Base-by-base conservation (phyloP, 23 red algal genomes). In the Agarophyton chilense region DNA sequence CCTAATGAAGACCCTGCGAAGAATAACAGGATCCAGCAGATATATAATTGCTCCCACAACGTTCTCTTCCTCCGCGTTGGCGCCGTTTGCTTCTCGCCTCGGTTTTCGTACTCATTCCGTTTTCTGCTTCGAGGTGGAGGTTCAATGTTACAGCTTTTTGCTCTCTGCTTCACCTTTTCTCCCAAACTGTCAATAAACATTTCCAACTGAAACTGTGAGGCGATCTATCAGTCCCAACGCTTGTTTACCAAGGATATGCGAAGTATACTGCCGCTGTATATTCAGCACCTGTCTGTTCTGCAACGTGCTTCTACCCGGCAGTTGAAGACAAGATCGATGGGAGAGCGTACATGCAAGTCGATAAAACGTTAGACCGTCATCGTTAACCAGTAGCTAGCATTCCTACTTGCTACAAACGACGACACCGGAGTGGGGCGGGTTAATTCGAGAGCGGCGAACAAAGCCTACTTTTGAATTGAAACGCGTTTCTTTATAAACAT, bases 1-100 rank as follows among this genome's bases (percentile, higher is more conserved):
- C 94, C 94, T 14, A 96, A 44, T 10, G 94, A 96, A 34, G 89
- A 92, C 5, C 63, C 89, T 25, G 78, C 66, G 52, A 93, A 96
- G 51, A 96, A 88, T 0, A 82, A n/a, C 55, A 94, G 25, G 2
- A 94, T 83, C 70, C 61, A 79, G 29, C 52, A 45, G 3, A 94
- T 55, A 43, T 94, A 94, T n/a, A 91, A 36, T 82, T 91, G 88
- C 7, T 90, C 52, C 52, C 86, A 71, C 2, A 65, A 14, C 60
- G 60, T 36, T 65, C 11, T 35, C 28, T 9, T 36, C 60, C 35
- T 65, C 35, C 60, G 60, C 35, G 33, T 65, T 36, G 60, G 5
- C 35, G 26, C 11, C 31, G 7, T 8, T 4, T 25, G 18, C 31
- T 36, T 65, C 31, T 10, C 60, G 9, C 44, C 44, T 9, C 31